Conservation (phyloP, 108 stramenopile genomes). For the Aureococcus anophagefferens region DNA sequence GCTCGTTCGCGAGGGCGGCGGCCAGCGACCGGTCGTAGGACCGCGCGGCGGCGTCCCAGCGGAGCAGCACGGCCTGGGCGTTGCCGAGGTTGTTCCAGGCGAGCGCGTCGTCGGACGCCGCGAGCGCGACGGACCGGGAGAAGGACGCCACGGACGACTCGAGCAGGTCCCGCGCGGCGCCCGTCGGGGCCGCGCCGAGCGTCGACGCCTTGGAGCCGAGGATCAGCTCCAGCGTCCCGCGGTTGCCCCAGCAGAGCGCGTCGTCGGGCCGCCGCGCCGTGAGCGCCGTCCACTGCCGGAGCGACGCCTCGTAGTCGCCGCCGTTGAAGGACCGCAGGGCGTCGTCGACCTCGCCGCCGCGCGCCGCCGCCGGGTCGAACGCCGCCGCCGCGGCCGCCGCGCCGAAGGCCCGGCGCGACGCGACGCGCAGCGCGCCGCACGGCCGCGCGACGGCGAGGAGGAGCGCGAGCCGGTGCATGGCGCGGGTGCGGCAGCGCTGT, state of each 20-base stretch:
- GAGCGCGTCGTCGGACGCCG: background rate
- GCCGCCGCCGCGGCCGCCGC: no score
- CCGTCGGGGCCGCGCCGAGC: background rate
- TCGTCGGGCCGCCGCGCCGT: no score
- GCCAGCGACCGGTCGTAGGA: background rate
- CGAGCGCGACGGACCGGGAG: background rate
- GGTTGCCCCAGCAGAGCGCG: background rate
- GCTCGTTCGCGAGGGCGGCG: background rate
- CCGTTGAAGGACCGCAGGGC: no score
- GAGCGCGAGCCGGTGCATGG: no score
- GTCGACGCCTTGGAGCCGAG: background rate
- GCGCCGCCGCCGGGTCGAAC: no score
- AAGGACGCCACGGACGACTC: background rate
- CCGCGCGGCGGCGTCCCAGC: background rate
- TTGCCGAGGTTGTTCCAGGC: background rate
- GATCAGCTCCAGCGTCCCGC: background rate
- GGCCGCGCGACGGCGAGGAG: no score
- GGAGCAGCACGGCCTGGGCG: background rate
- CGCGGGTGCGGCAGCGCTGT: no score
- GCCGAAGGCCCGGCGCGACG: no score
- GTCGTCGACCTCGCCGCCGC: no score
- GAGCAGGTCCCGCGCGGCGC: background rate
- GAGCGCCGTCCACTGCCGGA: no score
- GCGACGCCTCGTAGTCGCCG: no score
- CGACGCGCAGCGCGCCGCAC: no score